Evolutionary conservation across 768 basidiomycete species (phyloP), one percentile per base, ranked within the genome.

Genomic region (Glaciozyma martinii): DNA sequence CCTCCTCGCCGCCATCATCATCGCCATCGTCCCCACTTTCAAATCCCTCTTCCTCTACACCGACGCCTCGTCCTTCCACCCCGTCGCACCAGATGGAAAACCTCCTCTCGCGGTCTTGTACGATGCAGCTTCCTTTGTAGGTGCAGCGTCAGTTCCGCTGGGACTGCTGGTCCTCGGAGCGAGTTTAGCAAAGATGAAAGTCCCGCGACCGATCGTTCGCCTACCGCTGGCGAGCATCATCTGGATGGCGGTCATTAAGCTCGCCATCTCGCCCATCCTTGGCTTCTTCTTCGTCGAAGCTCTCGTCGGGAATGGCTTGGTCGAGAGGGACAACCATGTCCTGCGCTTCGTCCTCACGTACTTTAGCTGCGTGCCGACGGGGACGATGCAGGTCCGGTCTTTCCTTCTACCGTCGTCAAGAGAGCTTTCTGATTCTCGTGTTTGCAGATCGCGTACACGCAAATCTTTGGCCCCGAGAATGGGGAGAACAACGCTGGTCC

Each of bases 141-240:
- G 86, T 1, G 80, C 75, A 2, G 85, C 85, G 1, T 81, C 82
- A 5, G 82, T 88, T 0, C 86, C 86, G 0, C 70, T 86, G 3
- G 85, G 84, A 2, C 74, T 87, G 15, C 79, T 85, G 16, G 83
- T 81, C 8, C 78, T 87, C 5, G 86, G 86, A 0, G 83, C 83
- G 5, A 83, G 83, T 0, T 76, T 87, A 5, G 86, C 86, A 0
- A 78, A 83, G 40, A 70, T 88, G 65, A 76, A 80, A 25, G 65
- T 87, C 5, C 83, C 85, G 1, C 70, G 77, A 53, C 74, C 15
- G 72, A 72, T 37, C 47, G 59, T 49, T 5, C 55, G 65, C 3
- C 73, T 84, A 18, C 80, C 80, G 65, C 71, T 82, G 0, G 82
- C 83, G 1, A 82, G 85, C 0, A 84, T 87, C 29, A 61, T 74